These are phyloP conservation scores for Carex myosuroides DNA, from an alignment of 176 grass and related monocot species.

Conservation along the genomic window DNA sequence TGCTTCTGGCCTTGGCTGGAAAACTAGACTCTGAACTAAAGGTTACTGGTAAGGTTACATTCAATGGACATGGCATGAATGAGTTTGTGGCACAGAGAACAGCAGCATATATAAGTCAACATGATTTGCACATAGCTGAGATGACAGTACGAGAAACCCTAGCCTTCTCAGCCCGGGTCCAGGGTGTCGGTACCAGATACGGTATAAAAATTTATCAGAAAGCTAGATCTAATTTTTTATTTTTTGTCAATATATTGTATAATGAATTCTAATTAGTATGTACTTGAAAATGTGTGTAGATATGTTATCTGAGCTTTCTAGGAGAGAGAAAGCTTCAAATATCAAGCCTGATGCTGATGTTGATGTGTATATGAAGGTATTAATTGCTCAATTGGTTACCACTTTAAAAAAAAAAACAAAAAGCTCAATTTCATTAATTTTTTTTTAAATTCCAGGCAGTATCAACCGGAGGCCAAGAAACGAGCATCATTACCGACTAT, in stretches of 20 bases:
- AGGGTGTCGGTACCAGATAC: slow-evolving; percentile 69
- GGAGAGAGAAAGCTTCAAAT: slow-evolving; percentile 50
- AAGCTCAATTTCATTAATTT: not conserved
- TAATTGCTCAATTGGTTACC: not conserved
- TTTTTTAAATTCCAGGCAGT: slow-evolving; percentile 27
- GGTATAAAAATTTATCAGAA: slow-evolving; percentile 28
- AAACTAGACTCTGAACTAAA: slow-evolving; percentile 44
- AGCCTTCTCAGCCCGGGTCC: slow-evolving; percentile 57
- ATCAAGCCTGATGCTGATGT: slow-evolving; percentile 51
- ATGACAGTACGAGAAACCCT: slow-evolving; percentile 72
- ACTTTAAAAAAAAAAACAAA: not conserved
- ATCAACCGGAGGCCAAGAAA: slow-evolving; percentile 38
- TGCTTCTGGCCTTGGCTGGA: slow-evolving; percentile 55
- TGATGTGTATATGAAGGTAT: slow-evolving; percentile 62
- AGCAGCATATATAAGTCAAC: slow-evolving; percentile 63
- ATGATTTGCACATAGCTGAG: slow-evolving; percentile 70
- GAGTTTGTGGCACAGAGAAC: slow-evolving; percentile 65
- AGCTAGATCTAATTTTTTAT: not conserved
- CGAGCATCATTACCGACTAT: slow-evolving; percentile 50
- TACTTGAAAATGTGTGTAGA: slow-evolving; percentile 23
- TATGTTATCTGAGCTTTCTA: slow-evolving; percentile 58
- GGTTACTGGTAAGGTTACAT: slow-evolving; percentile 54
- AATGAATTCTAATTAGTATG: slow-evolving; percentile 11
- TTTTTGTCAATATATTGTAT: slow-evolving; percentile 10
- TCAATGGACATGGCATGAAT: slow-evolving; percentile 62